A percentile compares a stretch with the other conserved stretches of the same genome.
Evolutionary conservation across 1,284 basidiomycete species (phyloP).

Genomic region (Meripilus lineatus): DNA sequence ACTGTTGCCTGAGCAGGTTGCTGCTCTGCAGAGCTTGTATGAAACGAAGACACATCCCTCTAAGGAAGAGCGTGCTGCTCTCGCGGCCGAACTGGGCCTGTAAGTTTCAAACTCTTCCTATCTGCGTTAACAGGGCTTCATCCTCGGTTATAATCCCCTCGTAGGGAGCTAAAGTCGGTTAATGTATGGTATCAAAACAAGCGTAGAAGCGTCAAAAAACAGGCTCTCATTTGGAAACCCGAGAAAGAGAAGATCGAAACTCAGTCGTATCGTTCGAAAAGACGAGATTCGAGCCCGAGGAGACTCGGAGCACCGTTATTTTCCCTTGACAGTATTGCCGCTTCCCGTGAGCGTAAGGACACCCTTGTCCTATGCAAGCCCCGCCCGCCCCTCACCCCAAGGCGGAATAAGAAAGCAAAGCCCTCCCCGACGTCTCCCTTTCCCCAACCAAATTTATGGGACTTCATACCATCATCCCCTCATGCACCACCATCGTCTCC

Average conservation of each 20-base stretch:
- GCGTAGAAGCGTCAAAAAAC: constrained; percentile 40
- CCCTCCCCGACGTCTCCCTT: constrained; percentile 6
- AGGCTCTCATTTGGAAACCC: constrained; percentile 25
- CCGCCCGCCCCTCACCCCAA: constrained; percentile 25
- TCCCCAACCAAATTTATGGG: constrained; percentile 28
- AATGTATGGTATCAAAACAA: constrained; percentile 52
- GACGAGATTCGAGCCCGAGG: constrained; percentile 18
- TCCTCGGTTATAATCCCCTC: not conserved
- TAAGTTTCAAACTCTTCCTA: constrained; percentile 19
- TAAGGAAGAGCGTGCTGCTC: constrained; percentile 35
- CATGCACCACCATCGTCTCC: constrained; percentile 31
- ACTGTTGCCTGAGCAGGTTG: constrained; percentile 34
- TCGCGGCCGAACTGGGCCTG: constrained; percentile 40
- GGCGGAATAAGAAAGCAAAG: constrained; percentile 6
- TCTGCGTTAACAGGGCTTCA: not conserved
- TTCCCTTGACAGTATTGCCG: constrained; percentile 38
- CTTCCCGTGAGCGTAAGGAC: constrained; percentile 32
- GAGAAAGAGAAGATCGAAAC: constrained; percentile 3
- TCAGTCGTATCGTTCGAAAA: not conserved
- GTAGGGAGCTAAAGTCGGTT: constrained; percentile 42
- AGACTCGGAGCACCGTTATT: too few species aligned
- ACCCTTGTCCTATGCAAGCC: constrained; percentile 14
- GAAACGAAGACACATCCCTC: constrained; percentile 37
- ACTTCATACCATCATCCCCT: constrained; percentile 40
- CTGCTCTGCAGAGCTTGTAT: constrained; percentile 35